Percentiles rank a stretch among this genome's conserved stretches.
Evolutionary conservation across 2,329 filamentous ascomycete genomes (phyloP).

Genomic region (Dryadomyces quercus-mongolicae): DNA sequence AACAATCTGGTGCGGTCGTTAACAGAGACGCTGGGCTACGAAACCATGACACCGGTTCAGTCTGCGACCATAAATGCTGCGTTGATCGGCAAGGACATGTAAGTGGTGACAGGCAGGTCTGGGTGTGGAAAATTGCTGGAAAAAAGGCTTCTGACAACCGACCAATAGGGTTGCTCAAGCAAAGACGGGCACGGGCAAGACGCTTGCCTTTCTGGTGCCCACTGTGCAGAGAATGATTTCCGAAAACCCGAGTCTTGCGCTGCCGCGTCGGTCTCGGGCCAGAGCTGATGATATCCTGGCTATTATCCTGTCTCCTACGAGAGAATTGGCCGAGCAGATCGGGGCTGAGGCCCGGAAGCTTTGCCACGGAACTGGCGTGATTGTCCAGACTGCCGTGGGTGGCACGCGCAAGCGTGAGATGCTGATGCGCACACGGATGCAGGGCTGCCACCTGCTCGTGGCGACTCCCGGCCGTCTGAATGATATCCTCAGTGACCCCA

Average conservation of each 20-base stretch:
- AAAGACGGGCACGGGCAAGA: slow-evolving; percentile 95
- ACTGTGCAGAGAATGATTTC: slow-evolving; percentile 67
- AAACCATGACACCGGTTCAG: slow-evolving; percentile 89
- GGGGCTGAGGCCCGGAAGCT: slow-evolving; percentile 66
- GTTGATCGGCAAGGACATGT: slow-evolving; percentile 73
- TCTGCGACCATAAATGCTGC: slow-evolving; percentile 69
- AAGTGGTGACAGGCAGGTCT: slow-evolving; percentile 24
- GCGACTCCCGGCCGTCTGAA: slow-evolving; percentile 81
- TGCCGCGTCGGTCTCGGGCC: slow-evolving; percentile 23
- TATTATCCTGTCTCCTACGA: slow-evolving; percentile 66
- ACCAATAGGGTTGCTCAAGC: slow-evolving; percentile 68
- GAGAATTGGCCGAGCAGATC: slow-evolving; percentile 73
- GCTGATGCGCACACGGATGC: slow-evolving; percentile 51
- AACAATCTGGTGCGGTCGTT: slow-evolving; percentile 55
- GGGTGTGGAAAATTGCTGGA: not conserved
- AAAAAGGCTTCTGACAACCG: not conserved
- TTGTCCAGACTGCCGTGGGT: slow-evolving; percentile 71
- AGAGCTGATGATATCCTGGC: slow-evolving; percentile 50
- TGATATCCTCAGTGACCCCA: slow-evolving; percentile 62
- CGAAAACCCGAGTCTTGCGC: slow-evolving; percentile 48
- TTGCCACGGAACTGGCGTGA: slow-evolving; percentile 50
- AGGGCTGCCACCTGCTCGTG: slow-evolving; percentile 82
- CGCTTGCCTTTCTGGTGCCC: slow-evolving; percentile 82
- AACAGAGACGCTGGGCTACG: slow-evolving; percentile 59
- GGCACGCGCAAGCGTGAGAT: slow-evolving; percentile 67